Base-by-base conservation (phyloP, 306 rosid genomes). In the Fagus sylvatica region DNA sequence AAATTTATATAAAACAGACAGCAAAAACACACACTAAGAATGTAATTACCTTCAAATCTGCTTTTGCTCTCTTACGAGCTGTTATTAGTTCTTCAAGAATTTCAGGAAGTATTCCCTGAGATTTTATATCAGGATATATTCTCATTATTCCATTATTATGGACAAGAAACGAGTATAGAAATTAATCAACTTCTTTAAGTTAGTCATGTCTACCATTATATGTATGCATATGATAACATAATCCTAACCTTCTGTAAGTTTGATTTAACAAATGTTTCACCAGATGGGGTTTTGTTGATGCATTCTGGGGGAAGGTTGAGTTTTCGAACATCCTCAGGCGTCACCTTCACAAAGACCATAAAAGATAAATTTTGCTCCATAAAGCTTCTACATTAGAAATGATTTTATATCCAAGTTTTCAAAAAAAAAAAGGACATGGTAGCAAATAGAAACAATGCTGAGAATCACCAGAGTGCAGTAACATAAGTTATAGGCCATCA, bases 401-500 rank as follows among this genome's bases (percentile, higher is more conserved):
- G 66, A 61, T 69, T 59, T 66, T 36, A 40, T 71, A 69, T 74
- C 32, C 6, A 16, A 59, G 36, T 11, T 75, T 69, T 62, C 34
- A 71, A 72, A 49, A 40, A 60, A 49, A 60, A 42, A 64, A 54
- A 57, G 53, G 42, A 32, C 6, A 49, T 39, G 65, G 59, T 11
- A 60, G 83, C 54, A 73, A 71, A 53, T 37, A 76, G 70, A 74
- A 73, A 80, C 32, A 76, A 48, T 28, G 46, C 40, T 10, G 74
- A 85, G 74, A 79, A 53, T 84, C 88, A 94, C 98, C 97, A 94
- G 89, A 76, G 98, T 90, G 86, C 98, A 94, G 85, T 94, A 94
- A 79, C 98, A 94, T 83, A 94, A 83, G 84, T 94, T 94, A 89
- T 94, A 94, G 69, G 98, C 98, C 98, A 94, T 94, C 98, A 94